Evolutionary conservation across 345 rosid genomes (phyloP).

Genomic region (Camelina neglecta): DNA sequence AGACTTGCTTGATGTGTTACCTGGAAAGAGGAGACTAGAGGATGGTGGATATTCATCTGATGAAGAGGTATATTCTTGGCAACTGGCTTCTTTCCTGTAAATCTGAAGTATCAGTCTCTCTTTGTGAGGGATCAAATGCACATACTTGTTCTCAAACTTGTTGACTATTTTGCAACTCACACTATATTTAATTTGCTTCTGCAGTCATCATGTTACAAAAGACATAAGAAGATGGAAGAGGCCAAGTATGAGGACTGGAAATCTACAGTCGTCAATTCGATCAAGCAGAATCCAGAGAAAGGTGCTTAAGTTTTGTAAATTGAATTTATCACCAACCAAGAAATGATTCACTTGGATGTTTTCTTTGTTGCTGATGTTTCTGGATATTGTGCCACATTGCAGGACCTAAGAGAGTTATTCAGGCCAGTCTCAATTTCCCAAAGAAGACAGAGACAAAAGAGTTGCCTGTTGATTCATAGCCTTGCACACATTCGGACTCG

Average conservation of each 20-base stretch:
- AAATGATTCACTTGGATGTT: conserved; percentile 13
- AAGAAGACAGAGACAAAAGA: conserved; percentile 52
- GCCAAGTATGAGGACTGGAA: conserved; percentile 80
- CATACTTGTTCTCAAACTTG: not conserved
- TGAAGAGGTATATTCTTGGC: conserved; percentile 50
- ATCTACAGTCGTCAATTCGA: conserved; percentile 63
- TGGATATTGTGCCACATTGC: conserved; percentile 24
- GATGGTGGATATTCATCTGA: conserved; percentile 79
- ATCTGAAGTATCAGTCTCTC: not conserved
- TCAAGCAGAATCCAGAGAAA: conserved; percentile 51
- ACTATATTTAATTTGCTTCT: conserved; percentile 9
- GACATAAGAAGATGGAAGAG: conserved; percentile 65
- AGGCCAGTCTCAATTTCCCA: conserved; percentile 60
- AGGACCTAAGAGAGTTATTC: conserved; percentile 69
- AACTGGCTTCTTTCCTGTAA: conserved; percentile 36
- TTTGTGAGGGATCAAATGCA: not conserved
- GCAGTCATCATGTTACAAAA: conserved; percentile 73
- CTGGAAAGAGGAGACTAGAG: conserved; percentile 71
- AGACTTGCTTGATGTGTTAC: conserved; percentile 57
- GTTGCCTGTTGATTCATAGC: conserved; percentile 49
- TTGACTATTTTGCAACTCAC: not conserved
- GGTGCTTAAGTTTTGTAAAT: conserved; percentile 43
- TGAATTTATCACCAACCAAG: not conserved
- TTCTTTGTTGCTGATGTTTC: conserved; percentile 22
- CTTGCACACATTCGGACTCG: not conserved